These are phyloP conservation scores for Gnomoniopsis smithogilvyi DNA, from an alignment of 2,329 filamentous ascomycete genomes.

Conservation along the genomic window DNA sequence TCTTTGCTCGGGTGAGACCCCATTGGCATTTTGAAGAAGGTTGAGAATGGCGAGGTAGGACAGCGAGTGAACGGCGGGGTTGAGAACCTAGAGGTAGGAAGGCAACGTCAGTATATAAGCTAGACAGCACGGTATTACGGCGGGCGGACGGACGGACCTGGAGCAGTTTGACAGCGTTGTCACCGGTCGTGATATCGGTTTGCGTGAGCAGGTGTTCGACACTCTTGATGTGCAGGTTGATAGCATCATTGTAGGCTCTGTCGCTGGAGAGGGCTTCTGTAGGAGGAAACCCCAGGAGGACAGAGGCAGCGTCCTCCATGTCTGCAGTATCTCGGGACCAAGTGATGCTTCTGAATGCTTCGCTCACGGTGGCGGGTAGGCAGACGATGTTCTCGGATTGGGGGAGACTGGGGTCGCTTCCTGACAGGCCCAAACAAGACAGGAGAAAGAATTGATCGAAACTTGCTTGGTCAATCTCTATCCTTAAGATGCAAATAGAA, in stretches of 20 bases:
- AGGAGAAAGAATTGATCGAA: too few relatives aligned
- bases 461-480: neutral
- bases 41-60: slow-evolving; percentile 49
- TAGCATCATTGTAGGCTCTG: slow-evolving; percentile 37
- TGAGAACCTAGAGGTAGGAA: slow-evolving; percentile 34
- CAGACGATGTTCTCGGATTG: neutral
- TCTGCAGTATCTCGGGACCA: neutral
- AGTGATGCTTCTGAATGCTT: neutral
- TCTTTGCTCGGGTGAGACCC: slow-evolving; percentile 18
- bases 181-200: slow-evolving; percentile 29
- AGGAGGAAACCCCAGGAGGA: slow-evolving; percentile 42
- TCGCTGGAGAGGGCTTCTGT: slow-evolving; percentile 24
- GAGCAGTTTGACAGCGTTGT: slow-evolving; percentile 36
- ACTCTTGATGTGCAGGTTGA: slow-evolving; percentile 34
- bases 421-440: neutral
- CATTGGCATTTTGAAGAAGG: slow-evolving; percentile 31
- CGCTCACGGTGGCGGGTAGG: neutral
- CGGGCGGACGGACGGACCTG: slow-evolving; percentile 30
- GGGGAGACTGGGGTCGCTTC: neutral
- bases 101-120: neutral
- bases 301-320: slow-evolving; percentile 36
- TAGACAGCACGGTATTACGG: neutral
- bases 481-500: neutral
- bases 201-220: slow-evolving; percentile 35
- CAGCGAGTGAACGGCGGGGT: slow-evolving; percentile 48